Percentiles rank a stretch among this genome's conserved stretches.
Conservation (phyloP, 768 basidiomycete species). For the Serendipita sp. region DNA sequence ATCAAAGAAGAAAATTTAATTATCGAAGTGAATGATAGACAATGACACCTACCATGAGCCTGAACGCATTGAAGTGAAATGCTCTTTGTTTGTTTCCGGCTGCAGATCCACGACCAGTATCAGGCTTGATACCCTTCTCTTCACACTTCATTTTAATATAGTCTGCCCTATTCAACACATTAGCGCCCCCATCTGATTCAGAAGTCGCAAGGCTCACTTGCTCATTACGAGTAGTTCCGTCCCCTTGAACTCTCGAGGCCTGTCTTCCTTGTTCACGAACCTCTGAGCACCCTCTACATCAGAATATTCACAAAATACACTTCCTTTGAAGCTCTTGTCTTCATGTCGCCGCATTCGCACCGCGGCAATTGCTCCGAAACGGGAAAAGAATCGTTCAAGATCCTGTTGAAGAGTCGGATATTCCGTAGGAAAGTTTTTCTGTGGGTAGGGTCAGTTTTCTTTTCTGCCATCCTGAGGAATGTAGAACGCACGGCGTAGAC, state of each 20-base stretch:
- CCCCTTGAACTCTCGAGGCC: constrained; percentile 56
- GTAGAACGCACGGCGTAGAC: constrained; percentile 64
- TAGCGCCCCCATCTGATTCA: background rate
- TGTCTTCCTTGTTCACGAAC: constrained; percentile 62
- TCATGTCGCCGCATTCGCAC: constrained; percentile 81
- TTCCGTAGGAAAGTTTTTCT: constrained; percentile 82
- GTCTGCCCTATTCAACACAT: constrained; percentile 35
- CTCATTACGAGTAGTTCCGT: constrained; percentile 69
- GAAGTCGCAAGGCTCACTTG: constrained; percentile 38
- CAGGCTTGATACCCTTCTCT: constrained; percentile 60
- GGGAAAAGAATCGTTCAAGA: constrained; percentile 65
- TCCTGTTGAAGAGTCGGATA: constrained; percentile 47
- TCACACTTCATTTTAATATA: constrained; percentile 96
- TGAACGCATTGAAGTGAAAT: background rate
- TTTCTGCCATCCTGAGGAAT: background rate
- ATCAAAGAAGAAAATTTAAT: background rate
- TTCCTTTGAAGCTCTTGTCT: constrained; percentile 80
- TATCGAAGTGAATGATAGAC: background rate
- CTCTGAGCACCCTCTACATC: constrained; percentile 49
- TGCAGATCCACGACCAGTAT: background rate
- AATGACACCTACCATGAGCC: background rate
- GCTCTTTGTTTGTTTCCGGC: background rate
- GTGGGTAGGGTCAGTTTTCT: background rate
- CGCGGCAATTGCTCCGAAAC: constrained; percentile 63
- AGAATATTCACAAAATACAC: constrained; percentile 84